phyloP scores from a whole-genome alignment of 345 rosid species.

The Aurinia saxatilis region DNA sequence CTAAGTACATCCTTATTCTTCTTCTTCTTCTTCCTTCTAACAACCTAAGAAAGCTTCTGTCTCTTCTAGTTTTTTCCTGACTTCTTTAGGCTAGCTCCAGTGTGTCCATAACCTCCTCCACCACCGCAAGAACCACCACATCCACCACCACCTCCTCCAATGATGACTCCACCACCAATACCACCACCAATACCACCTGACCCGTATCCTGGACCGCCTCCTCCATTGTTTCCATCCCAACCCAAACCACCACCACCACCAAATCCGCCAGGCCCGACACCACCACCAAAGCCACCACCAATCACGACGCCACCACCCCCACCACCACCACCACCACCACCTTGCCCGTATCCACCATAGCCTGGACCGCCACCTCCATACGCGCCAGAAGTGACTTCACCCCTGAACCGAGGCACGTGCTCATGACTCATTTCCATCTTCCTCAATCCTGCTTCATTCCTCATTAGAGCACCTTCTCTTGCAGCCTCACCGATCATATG shows the following conservation, averaged over 20 bases:
- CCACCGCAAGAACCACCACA: slow-evolving; percentile 24
- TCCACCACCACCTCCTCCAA: slow-evolving; percentile 21
- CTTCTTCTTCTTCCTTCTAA: not conserved
- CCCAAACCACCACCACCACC: slow-evolving; percentile 23
- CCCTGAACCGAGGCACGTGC: slow-evolving; percentile 17
- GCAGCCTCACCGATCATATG: slow-evolving; percentile 25
- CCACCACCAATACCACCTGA: slow-evolving; percentile 27
- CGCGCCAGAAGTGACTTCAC: slow-evolving; percentile 25
- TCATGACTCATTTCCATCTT: slow-evolving; percentile 7
- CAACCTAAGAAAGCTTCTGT: not conserved
- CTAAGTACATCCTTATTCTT: slow-evolving; percentile 26
- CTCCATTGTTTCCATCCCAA: slow-evolving; percentile 24
- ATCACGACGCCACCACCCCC: slow-evolving; percentile 20
- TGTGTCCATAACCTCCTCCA: slow-evolving; percentile 24
- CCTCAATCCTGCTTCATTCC: not conserved
- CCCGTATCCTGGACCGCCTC: slow-evolving; percentile 19
- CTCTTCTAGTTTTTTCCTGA: slow-evolving; percentile 21
- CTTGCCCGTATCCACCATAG: slow-evolving; percentile 24
- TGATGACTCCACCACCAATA: not conserved
- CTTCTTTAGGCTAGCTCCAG: slow-evolving; percentile 6
- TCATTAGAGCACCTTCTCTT: slow-evolving; percentile 19
- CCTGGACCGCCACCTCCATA: slow-evolving; percentile 23
- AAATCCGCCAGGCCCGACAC: slow-evolving; percentile 20
- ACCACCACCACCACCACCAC: slow-evolving; percentile 23
- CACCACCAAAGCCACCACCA: slow-evolving; percentile 27